These are phyloP conservation scores for Dryadomyces quercus-mongolicae DNA, from an alignment of 2,329 filamentous ascomycete species.

Conservation along the genomic window DNA sequence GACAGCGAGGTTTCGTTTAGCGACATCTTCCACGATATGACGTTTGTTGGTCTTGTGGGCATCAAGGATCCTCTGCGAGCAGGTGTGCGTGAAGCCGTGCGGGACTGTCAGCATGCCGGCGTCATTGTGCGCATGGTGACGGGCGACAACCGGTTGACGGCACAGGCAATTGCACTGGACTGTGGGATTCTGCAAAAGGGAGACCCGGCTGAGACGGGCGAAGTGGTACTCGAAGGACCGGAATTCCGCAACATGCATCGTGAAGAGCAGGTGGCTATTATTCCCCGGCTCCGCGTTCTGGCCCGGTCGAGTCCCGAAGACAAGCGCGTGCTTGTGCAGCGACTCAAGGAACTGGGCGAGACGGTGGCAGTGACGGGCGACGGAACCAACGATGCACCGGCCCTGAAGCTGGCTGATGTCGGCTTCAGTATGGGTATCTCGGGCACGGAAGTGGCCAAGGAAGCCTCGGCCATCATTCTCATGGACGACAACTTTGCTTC, in stretches of 20 bases:
- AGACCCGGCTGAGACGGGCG: constrained; percentile 23
- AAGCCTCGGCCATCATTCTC: constrained; percentile 73
- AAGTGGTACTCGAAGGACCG: constrained; percentile 65
- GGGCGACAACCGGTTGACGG: constrained; percentile 69
- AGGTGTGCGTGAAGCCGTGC: constrained; percentile 63
- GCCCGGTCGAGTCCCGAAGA: constrained; percentile 67
- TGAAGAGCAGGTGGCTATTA: constrained; percentile 52
- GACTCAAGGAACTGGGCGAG: constrained; percentile 60
- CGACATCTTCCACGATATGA: constrained; percentile 55
- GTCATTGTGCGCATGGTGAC: constrained; percentile 79
- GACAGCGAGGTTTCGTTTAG: constrained; percentile 53
- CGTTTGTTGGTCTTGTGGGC: constrained; percentile 58
- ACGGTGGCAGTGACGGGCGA: constrained; percentile 76
- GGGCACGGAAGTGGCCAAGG: constrained; percentile 74
- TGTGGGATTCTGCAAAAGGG: constrained; percentile 61
- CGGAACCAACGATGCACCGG: constrained; percentile 73
- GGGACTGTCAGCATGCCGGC: constrained; percentile 60
- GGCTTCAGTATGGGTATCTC: constrained; percentile 81
- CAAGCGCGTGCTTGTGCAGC: constrained; percentile 60
- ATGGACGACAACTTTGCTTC: constrained; percentile 84
- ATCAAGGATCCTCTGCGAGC: constrained; percentile 71
- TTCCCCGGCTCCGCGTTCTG: constrained; percentile 58
- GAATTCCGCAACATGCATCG: constrained; percentile 62
- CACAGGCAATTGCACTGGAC: constrained; percentile 65
- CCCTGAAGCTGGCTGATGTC: constrained; percentile 69